Conservation (phyloP, 257 asterid species). For the Solanum virginianum region DNA sequence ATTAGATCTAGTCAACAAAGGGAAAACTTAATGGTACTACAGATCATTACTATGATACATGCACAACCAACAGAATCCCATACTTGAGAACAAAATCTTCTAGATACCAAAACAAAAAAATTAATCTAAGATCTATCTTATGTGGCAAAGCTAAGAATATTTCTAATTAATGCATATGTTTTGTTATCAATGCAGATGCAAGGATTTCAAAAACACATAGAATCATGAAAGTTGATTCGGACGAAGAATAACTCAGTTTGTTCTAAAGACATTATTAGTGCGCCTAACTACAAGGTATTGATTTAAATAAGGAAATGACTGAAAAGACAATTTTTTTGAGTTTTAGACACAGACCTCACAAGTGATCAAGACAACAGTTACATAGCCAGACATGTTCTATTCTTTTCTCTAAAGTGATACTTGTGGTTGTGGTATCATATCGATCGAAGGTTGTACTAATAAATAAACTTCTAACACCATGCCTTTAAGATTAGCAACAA, state of each 20-base stretch:
- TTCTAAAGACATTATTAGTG: neutral
- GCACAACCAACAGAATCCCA: neutral
- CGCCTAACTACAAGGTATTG: neutral
- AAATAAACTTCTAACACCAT: neutral
- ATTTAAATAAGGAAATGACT: neutral
- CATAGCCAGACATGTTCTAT: neutral
- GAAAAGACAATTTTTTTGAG: neutral
- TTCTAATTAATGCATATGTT: neutral
- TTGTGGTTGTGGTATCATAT: neutral
- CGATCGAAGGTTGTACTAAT: neutral
- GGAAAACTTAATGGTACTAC: neutral
- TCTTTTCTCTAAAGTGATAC: neutral
- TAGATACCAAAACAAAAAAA: neutral
- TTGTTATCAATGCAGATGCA: neutral
- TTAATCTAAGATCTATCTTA: neutral
- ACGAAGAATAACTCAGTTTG: neutral
- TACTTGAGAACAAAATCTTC: neutral
- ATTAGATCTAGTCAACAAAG: neutral
- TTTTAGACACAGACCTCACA: neutral
- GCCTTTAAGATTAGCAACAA: neutral
- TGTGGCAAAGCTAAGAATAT: neutral
- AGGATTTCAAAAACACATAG: neutral
- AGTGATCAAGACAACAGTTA: neutral
- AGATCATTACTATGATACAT: neutral
- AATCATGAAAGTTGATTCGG: neutral